phyloP scores from a whole-genome alignment of 2,329 filamentous ascomycete species.

The Xylaria multiplex region DNA sequence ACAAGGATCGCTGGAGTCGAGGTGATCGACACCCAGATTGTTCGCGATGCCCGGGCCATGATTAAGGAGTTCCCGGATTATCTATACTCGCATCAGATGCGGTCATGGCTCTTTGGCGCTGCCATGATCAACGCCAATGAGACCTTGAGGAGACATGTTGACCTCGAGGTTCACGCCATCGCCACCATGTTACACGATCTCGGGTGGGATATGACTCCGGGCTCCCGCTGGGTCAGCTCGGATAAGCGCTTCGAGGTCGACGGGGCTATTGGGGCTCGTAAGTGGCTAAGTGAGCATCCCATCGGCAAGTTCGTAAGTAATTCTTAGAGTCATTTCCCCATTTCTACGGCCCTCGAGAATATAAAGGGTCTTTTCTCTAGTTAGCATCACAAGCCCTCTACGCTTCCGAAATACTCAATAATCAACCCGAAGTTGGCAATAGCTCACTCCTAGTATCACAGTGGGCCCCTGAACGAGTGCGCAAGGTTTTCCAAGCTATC shows the following conservation, averaged over 20 bases:
- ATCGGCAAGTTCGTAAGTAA: conserved; percentile 27
- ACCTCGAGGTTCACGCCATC: conserved; percentile 39
- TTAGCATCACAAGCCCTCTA: too few relatives aligned
- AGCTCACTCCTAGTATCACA: not conserved
- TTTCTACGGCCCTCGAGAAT: not conserved
- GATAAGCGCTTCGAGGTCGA: conserved; percentile 42
- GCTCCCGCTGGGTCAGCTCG: conserved; percentile 31
- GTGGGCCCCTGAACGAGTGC: conserved; percentile 32
- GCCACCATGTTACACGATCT: conserved; percentile 38
- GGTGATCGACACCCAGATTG: conserved; percentile 36
- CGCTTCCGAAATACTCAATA: not conserved
- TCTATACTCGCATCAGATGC: conserved; percentile 35
- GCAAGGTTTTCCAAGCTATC: conserved; percentile 35
- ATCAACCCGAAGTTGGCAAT: not conserved
- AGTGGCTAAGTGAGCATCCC: conserved; percentile 34
- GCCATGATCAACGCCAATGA: conserved; percentile 36
- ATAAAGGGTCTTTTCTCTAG: not conserved
- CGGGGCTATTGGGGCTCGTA: conserved; percentile 37
- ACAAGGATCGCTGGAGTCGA: conserved; percentile 36
- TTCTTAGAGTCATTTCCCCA: not conserved
- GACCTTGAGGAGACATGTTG: conserved; percentile 23
- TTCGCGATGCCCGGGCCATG: conserved; percentile 33
- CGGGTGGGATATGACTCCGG: conserved; percentile 35
- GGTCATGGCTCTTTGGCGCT: conserved; percentile 36
- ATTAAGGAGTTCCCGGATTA: conserved; percentile 35